Percentiles rank a stretch among this genome's conserved stretches.
Evolutionary conservation across 1,284 basidiomycete species (phyloP).

Genomic region (Calocybe gambosa): DNA sequence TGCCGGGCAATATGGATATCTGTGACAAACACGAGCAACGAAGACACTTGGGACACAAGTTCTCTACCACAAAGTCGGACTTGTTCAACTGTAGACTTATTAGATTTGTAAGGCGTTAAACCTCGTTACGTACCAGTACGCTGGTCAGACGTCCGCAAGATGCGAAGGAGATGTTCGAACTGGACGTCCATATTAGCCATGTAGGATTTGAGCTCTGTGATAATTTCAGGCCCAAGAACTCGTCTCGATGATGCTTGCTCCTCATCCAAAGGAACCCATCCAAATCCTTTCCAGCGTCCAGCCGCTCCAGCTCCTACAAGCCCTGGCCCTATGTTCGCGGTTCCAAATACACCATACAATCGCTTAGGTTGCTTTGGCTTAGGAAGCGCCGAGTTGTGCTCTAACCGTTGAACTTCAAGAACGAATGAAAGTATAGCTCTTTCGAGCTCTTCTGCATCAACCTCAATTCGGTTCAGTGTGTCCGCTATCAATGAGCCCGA

Average conservation of each 20-base stretch:
- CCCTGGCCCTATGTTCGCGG: constrained; percentile 62
- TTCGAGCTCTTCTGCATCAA: constrained; percentile 74
- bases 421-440: constrained; percentile 70
- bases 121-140: constrained; percentile 33
- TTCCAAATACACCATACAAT: constrained; percentile 57
- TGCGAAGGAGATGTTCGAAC: constrained; percentile 34
- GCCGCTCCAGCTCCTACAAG: constrained; percentile 65
- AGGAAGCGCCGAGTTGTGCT: constrained; percentile 29
- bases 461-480: constrained; percentile 66
- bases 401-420: constrained; percentile 58
- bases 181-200: constrained; percentile 44
- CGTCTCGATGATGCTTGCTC: constrained; percentile 42
- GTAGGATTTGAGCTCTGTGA: constrained; percentile 45
- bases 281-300: constrained; percentile 74
- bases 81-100: constrained; percentile 28
- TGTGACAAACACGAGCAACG: constrained; percentile 51
- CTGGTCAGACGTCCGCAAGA: constrained; percentile 31
- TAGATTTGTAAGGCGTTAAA: background rate
- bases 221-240: constrained; percentile 43
- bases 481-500: constrained; percentile 55
- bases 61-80: constrained; percentile 38
- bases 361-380: constrained; percentile 41
- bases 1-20: constrained; percentile 72
- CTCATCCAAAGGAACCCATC: constrained; percentile 56
- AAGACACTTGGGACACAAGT: constrained; percentile 46